phyloP scores from a whole-genome alignment of 148 eudicot genomes.

The Vaccinium darrowii region DNA sequence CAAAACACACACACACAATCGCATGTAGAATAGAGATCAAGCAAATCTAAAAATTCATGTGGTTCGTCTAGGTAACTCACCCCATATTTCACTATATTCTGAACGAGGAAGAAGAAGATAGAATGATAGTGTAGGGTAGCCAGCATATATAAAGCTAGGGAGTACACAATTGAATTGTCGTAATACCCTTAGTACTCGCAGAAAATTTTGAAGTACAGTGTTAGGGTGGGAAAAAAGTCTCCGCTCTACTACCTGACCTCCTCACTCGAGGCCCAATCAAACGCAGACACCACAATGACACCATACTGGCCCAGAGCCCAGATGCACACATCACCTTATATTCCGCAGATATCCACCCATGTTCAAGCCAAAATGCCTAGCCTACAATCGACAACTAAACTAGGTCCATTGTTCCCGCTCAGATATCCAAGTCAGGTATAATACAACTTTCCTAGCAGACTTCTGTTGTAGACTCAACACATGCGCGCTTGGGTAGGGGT shows the following conservation, averaged over 20 bases:
- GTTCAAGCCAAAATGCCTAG: neutral
- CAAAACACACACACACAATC: neutral
- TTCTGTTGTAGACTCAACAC: slow-evolving; percentile 1
- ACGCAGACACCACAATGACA: neutral
- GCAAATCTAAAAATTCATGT: neutral
- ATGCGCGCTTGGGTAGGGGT: neutral
- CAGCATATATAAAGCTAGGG: neutral
- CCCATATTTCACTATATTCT: neutral
- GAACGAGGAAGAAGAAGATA: neutral
- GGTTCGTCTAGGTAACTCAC: neutral
- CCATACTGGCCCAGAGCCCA: neutral
- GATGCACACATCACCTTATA: neutral
- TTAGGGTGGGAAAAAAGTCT: neutral
- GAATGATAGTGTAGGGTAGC: neutral
- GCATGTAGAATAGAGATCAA: neutral
- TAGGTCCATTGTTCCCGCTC: neutral
- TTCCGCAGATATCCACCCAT: neutral
- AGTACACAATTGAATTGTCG: neutral
- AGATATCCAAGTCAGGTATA: too few species aligned
- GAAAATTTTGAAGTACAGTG: neutral
- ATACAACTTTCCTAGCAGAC: neutral
- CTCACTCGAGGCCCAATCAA: neutral
- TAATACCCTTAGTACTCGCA: neutral
- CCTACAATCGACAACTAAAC: slow-evolving; percentile 1
- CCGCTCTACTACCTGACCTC: neutral